A percentile compares a stretch with the other conserved stretches of the same genome.
Conservation (phyloP, 768 basidiomycete species). For the Pisolithus orientalis region DNA sequence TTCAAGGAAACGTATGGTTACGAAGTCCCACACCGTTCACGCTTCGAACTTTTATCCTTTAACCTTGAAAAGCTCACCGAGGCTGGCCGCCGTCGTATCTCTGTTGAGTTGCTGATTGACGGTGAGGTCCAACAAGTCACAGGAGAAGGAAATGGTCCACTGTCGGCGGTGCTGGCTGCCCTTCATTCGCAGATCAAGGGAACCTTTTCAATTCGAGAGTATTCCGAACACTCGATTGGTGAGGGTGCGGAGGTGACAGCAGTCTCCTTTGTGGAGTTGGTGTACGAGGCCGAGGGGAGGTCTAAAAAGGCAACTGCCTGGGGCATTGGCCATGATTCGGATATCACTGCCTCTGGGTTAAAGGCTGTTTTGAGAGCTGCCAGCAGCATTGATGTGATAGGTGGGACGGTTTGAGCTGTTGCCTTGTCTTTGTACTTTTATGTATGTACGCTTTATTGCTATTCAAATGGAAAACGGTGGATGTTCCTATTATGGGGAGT, state of each 20-base stretch:
- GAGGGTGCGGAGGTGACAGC: slow-evolving; percentile 87
- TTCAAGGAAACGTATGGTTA: slow-evolving; percentile 68
- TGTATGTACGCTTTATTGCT: neutral
- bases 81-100: slow-evolving; percentile 42
- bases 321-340: slow-evolving; percentile 88
- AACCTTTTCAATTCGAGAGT: slow-evolving; percentile 76
- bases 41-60: slow-evolving; percentile 54
- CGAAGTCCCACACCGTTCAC: slow-evolving; percentile 30
- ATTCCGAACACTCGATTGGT: slow-evolving; percentile 92
- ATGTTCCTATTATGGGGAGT: too few relatives aligned
- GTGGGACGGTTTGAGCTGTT: slow-evolving; percentile 1
- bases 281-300: slow-evolving; percentile 51
- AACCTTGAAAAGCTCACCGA: slow-evolving; percentile 49
- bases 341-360: slow-evolving; percentile 88
- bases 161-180: slow-evolving; percentile 81
- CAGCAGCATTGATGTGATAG: slow-evolving; percentile 40
- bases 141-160: slow-evolving; percentile 90
- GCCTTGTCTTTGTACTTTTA: neutral
- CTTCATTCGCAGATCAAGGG: slow-evolving; percentile 67
- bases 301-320: slow-evolving; percentile 58
- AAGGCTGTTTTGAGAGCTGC: slow-evolving; percentile 83
- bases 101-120: slow-evolving; percentile 62
- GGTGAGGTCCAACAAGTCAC: slow-evolving; percentile 51
- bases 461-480: neutral
- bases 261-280: slow-evolving; percentile 89